Base-by-base conservation (phyloP, 768 basidiomycete species). In the Cytidiella melzeri region DNA sequence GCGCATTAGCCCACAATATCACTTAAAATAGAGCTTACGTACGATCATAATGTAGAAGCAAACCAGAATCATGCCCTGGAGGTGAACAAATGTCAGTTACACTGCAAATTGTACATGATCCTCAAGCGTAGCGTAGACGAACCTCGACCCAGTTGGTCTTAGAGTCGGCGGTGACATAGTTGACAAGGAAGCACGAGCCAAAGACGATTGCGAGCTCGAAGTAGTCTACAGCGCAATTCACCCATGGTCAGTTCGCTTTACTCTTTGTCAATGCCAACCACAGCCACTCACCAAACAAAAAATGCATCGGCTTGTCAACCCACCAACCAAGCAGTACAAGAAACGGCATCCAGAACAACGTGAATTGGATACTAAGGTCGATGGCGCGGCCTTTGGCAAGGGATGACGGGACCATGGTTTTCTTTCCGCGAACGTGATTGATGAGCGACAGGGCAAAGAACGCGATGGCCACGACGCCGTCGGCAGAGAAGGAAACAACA, bases 61-160 rank as follows among this genome's bases (percentile, higher is more conserved):
- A 23, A 87, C 68, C 74, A 88, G 75, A 18, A 79, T 73, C 39
- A 73, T 70, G 13, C 87, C 62, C 55, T 59, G 27, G 6, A n/a
- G n/a, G n/a, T n/a, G n/a, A n/a, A 40, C 21, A 34, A 7, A 7
- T 34, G 30, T 34, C 30, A 34, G 30, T 34, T 7, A 34, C 30
- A 34, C 30, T 20, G 27, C 7, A 30, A 23, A 12, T n/a, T 24
- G 28, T 5, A 24, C 7, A 9, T 4, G 15, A 34, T 7, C 21
- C 21, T 13, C 3, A 18, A 3, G 21, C 5, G 11, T 15, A 21
- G 27, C 18, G 4, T 6, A 43, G 28, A 24, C 52, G 18, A 5
- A 48, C 84, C 66, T 87, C 85, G 1, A 75, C 79, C 84, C 85
- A 88, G 57, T 88, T 88, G 3, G 87, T 87, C 64, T 88, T 87